These are phyloP conservation scores for Pleurozium schreberi DNA, from an alignment of 225 moss, liverwort and hornwort genomes.

Conservation along the genomic window DNA sequence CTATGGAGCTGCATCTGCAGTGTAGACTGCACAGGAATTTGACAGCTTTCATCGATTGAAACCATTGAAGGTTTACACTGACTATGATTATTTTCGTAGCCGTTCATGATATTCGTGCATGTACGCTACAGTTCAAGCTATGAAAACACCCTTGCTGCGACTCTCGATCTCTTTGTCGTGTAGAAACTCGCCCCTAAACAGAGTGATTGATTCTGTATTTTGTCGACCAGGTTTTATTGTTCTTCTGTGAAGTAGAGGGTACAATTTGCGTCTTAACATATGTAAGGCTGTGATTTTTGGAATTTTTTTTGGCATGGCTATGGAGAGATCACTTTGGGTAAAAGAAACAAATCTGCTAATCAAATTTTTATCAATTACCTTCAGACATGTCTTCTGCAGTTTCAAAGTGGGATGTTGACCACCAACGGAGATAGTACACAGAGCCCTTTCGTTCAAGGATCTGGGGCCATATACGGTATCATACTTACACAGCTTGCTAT, in stretches of 20 bases:
- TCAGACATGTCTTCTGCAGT: background rate
- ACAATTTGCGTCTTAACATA: too few species aligned
- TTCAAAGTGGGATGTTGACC: background rate
- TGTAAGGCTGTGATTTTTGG: background rate
- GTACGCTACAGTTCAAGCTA: background rate
- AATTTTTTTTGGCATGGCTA: background rate
- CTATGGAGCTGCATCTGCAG: conserved; percentile 29
- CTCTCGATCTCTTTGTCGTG: background rate
- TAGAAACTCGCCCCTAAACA: background rate
- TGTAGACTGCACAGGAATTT: background rate
- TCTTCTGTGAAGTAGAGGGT: background rate
- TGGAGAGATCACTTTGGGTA: background rate
- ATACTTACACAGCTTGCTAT: background rate
- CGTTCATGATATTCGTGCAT: background rate
- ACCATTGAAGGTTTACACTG: background rate
- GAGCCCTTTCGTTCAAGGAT: background rate
- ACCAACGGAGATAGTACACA: background rate
- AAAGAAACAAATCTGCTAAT: too few species aligned
- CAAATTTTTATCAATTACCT: background rate
- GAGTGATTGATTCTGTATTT: background rate
- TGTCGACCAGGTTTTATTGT: background rate
- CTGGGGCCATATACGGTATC: background rate
- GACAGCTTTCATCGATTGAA: background rate
- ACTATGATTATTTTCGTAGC: background rate
- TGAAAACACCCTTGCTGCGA: background rate